These are phyloP conservation scores for Aurantiochytrium sp. DNA, from an alignment of 108 stramenopile genomes.

Conservation along the genomic window DNA sequence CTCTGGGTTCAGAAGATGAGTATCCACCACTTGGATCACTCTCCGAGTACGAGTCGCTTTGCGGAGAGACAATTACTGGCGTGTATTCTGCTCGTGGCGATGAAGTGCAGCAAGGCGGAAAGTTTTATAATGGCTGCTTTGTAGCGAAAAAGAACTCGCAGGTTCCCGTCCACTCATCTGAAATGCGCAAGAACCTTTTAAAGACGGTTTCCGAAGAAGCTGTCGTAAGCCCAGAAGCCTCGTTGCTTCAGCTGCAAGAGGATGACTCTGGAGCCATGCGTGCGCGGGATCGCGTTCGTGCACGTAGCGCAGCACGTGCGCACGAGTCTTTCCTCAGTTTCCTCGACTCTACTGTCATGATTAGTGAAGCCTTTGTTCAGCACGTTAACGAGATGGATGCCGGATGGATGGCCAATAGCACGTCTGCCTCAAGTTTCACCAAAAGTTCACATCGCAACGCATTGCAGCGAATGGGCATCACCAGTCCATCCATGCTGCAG, in stretches of 20 bases:
- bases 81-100: background rate
- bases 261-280: background rate
- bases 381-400: background rate
- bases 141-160: background rate
- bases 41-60: background rate
- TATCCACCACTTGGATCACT: background rate
- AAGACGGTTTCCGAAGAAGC: background rate
- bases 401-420: background rate
- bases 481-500: background rate
- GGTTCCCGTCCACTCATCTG: background rate
- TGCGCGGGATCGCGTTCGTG: background rate
- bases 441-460: background rate
- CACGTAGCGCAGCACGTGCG: background rate
- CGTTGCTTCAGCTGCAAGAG: background rate
- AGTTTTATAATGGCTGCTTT: conserved; percentile 1
- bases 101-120: background rate
- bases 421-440: background rate
- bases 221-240: background rate
- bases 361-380: background rate
- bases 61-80: background rate
- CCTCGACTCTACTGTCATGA: background rate
- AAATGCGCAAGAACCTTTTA: background rate
- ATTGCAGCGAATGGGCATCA: background rate
- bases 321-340: background rate
- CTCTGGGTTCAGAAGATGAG: background rate